Percentiles rank a stretch among this genome's conserved stretches.
These are phyloP conservation scores for Triadica sebifera DNA, from an alignment of 345 rosid genomes.

Conservation along the genomic window DNA sequence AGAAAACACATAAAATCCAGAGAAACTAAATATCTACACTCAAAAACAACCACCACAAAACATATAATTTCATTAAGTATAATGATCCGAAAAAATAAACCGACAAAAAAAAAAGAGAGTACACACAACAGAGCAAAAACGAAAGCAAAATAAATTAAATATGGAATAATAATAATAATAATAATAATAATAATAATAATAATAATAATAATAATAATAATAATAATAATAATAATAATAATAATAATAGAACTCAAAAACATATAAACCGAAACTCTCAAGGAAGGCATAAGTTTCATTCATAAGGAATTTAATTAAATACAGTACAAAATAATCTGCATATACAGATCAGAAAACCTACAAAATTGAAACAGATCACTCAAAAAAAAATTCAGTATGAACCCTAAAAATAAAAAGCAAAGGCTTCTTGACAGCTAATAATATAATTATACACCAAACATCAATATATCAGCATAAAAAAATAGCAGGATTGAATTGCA, in stretches of 20 bases:
- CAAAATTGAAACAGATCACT: too few species aligned
- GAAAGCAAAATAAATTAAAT: background rate
- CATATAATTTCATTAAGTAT: background rate
- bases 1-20: too few species aligned
- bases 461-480: background rate
- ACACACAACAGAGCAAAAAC: background rate
- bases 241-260: background rate
- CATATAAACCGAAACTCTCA: background rate
- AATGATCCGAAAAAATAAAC: background rate
- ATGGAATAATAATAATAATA: background rate
- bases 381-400: background rate
- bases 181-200: background rate
- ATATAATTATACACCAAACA: background rate
- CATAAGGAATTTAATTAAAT: background rate
- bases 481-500: background rate
- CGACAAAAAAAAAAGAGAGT: too few species aligned
- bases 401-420: background rate
- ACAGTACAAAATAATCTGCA: background rate
- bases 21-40: background rate
- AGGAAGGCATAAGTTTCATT: background rate
- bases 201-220: background rate
- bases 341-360: background rate
- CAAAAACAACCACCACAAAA: background rate
- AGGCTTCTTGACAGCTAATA: background rate
- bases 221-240: background rate